Conservation (phyloP, 345 rosid genomes). For the Pugionium dolabratum region DNA sequence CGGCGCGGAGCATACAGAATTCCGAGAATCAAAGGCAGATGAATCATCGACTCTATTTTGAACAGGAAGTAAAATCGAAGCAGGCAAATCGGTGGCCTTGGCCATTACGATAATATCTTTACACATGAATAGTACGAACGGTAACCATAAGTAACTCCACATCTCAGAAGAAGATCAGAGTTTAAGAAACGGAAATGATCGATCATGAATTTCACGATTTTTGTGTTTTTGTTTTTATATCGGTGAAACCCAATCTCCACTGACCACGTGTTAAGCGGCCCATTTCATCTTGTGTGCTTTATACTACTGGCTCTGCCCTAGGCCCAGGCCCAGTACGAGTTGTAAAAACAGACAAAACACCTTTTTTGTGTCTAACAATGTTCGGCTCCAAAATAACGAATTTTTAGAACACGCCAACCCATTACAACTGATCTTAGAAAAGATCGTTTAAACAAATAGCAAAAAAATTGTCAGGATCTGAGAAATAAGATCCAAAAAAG, state of each 20-base stretch:
- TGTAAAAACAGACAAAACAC: too few species aligned
- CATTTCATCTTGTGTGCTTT: too few species aligned
- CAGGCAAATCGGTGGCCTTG: slow-evolving; percentile 10
- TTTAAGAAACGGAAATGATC: background rate
- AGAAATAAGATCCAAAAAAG: too few species aligned
- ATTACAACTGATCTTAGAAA: background rate
- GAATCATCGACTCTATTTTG: slow-evolving; percentile 35
- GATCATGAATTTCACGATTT: slow-evolving; percentile 3
- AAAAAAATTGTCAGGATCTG: too few species aligned
- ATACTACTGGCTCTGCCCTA: too few species aligned
- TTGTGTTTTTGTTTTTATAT: background rate
- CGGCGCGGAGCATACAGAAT: slow-evolving; percentile 48
- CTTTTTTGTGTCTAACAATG: background rate
- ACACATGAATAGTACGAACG: background rate
- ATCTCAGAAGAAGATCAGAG: slow-evolving; percentile 14
- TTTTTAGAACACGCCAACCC: background rate
- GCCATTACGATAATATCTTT: background rate
- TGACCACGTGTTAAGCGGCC: slow-evolving; percentile 13
- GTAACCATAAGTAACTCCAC: slow-evolving; percentile 28
- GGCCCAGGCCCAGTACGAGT: background rate
- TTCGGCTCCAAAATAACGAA: background rate
- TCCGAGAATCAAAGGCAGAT: background rate
- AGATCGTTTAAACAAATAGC: too few species aligned
- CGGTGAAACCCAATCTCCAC: background rate
- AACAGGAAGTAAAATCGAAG: slow-evolving; percentile 49